Evolutionary conservation across 768 basidiomycete genomes (phyloP), one percentile per base, ranked within the genome.

Genomic region (Kwoniella heveanensis): DNA sequence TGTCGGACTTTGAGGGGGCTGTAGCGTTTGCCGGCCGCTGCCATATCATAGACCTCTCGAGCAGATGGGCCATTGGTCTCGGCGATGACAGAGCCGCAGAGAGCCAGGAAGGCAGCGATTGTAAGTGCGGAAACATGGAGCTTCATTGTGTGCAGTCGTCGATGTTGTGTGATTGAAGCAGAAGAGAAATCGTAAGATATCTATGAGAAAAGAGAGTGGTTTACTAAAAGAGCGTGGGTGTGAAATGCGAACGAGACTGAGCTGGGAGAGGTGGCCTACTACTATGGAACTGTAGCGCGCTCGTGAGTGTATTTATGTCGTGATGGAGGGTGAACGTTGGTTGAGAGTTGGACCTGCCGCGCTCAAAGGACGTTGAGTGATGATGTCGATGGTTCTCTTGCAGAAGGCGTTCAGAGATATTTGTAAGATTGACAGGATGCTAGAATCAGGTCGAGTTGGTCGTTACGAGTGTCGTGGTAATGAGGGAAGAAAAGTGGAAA

Each of bases 281-380:
- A 19, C 39, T 36, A 32, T 49, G 21, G 26, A 32, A n/a, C 48
- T 36, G 25, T 10, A 30, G 25, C 15, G 3, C 15, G 19, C n/a
- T 21, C 4, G 32, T 32, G n/a, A 37, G 21, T 37, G 36, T 37
- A 10, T 37, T 37, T 17, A 55, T 26, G 32, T 54, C 19, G 52
- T n/a, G 29, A 21, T 52, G 4, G 51, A 30, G 32, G 27, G 19
- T 29, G 52, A 27, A 30, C 27, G 25, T 53, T 55, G 21, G 22
- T 26, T 37, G 55, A 36, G n/a, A 6, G 27, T 13, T 58, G 57
- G 57, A 58, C 57, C 57, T 58, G 57, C 57, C 57, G 55, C 47
- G 39, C 21, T 57, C 30, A 57, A 57, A 57, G 56, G 56, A 58
- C 47, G 57, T 58, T 58, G 57, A 50, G 27, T 58, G 57, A 58